Evolutionary conservation across 163 green algal species (phyloP).

Genomic region (Chlorella variabilis): DNA sequence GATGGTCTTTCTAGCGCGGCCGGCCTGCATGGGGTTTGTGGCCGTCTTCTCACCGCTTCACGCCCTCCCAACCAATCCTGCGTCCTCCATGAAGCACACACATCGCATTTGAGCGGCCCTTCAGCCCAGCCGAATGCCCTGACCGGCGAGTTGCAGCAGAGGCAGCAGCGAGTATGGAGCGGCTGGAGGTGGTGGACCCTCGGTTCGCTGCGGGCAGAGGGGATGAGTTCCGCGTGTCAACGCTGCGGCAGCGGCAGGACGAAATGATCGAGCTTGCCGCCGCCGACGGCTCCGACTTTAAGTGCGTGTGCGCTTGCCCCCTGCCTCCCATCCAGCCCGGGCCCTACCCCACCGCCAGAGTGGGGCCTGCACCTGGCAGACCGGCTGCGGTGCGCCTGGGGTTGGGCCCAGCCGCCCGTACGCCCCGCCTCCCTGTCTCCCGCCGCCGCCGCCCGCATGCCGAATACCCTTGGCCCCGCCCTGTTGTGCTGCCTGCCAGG

Average conservation of each 20-base stretch:
- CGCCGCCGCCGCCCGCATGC: neutral
- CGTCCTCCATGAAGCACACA: too few relatives aligned
- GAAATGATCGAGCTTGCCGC: slow-evolving; percentile 17
- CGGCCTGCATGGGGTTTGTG: too few relatives aligned
- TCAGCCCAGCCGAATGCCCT: too few relatives aligned
- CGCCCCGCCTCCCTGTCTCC: neutral
- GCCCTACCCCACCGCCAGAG: neutral
- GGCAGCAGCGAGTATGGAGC: slow-evolving; percentile 4
- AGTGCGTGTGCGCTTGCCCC: neutral
- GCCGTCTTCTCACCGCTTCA: too few relatives aligned
- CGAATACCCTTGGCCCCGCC: neutral
- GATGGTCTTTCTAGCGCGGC: too few relatives aligned
- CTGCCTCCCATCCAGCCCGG: neutral
- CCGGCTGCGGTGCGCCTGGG: neutral
- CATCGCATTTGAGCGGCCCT: neutral
- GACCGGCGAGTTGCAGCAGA: too few relatives aligned
- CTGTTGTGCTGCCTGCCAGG: neutral
- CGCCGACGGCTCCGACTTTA: slow-evolving; percentile 45
- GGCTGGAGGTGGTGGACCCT: slow-evolving; percentile 49
- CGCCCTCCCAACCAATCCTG: too few relatives aligned
- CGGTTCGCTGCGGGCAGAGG: slow-evolving; percentile 49
- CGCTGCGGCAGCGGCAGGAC: slow-evolving; percentile 36
- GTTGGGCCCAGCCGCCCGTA: neutral
- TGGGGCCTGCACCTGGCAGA: neutral
- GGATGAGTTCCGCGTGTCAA: slow-evolving; percentile 52